phyloP scores from a whole-genome alignment of 441 rosid genomes.

The Flueggea neowawraea region DNA sequence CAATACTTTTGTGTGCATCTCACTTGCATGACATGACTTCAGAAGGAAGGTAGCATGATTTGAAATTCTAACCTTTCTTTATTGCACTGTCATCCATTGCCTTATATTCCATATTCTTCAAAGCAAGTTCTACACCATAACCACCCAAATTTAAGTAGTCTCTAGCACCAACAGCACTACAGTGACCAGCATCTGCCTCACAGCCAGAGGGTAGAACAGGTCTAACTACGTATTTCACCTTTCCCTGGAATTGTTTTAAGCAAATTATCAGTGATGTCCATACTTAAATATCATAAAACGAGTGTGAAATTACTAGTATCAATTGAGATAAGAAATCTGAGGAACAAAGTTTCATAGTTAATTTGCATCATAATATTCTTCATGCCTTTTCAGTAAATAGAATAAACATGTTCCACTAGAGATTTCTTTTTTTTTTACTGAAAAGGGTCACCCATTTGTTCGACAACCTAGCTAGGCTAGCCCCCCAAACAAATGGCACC shows the following conservation, averaged over 20 bases:
- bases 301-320: neutral
- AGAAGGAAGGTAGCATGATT: neutral
- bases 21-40: neutral
- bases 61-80: slow-evolving; percentile 70
- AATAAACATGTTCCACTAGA: no score
- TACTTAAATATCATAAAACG: neutral
- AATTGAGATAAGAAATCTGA: no score
- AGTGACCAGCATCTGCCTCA: slow-evolving; percentile 62
- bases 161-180: slow-evolving; percentile 85
- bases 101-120: slow-evolving; percentile 99
- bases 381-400: no score
- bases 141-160: slow-evolving; percentile 91
- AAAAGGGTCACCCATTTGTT: no score
- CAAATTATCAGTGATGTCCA: slow-evolving; percentile 22
- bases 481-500: no score
- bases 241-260: slow-evolving; percentile 54
- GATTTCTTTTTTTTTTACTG: no score
- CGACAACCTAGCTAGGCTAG: no score
- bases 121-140: slow-evolving; percentile 98
- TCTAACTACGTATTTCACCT: slow-evolving; percentile 86
- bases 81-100: slow-evolving; percentile 97
- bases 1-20: no score
- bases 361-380: no score
- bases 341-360: no score
- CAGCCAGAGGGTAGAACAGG: slow-evolving; percentile 92